Evolutionary conservation across 345 rosid species (phyloP).

Genomic region (Laguncularia racemosa): DNA sequence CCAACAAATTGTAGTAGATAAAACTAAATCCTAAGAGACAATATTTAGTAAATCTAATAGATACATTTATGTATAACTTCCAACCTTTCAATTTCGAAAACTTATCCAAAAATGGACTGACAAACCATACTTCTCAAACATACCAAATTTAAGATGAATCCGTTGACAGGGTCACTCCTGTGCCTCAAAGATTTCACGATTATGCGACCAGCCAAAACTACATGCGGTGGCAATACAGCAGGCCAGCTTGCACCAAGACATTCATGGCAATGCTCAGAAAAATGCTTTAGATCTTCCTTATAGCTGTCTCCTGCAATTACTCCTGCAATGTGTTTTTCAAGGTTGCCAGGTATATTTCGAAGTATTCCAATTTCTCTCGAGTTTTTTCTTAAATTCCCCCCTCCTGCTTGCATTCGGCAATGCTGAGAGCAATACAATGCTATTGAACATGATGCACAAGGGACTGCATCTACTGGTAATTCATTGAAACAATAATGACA

Average conservation of each 20-base stretch:
- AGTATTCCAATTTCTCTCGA: slow-evolving; percentile 12
- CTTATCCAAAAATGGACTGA: no score
- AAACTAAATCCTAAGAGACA: no score
- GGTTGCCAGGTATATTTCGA: slow-evolving; percentile 19
- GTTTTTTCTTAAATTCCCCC: slow-evolving; percentile 18
- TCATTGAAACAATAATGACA: slow-evolving; percentile 85
- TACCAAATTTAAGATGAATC: slow-evolving; percentile 32
- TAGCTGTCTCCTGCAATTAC: slow-evolving; percentile 16
- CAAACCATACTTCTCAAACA: not conserved
- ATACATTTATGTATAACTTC: no score
- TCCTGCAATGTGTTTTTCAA: slow-evolving; percentile 32
- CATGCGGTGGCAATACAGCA: slow-evolving; percentile 57
- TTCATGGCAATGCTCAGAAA: slow-evolving; percentile 80
- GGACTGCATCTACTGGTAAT: slow-evolving; percentile 62
- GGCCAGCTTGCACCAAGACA: slow-evolving; percentile 78
- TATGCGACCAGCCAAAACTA: slow-evolving; percentile 73
- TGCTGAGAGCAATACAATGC: slow-evolving; percentile 68
- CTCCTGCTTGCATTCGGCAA: slow-evolving; percentile 57
- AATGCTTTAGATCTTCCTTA: slow-evolving; percentile 19
- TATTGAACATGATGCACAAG: slow-evolving; percentile 64
- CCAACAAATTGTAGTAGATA: no score
- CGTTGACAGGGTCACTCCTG: slow-evolving; percentile 24
- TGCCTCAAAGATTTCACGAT: slow-evolving; percentile 42
- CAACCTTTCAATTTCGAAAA: no score
- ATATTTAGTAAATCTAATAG: no score